Conservation (phyloP, 148 eudicot species). For the Silene latifolia region DNA sequence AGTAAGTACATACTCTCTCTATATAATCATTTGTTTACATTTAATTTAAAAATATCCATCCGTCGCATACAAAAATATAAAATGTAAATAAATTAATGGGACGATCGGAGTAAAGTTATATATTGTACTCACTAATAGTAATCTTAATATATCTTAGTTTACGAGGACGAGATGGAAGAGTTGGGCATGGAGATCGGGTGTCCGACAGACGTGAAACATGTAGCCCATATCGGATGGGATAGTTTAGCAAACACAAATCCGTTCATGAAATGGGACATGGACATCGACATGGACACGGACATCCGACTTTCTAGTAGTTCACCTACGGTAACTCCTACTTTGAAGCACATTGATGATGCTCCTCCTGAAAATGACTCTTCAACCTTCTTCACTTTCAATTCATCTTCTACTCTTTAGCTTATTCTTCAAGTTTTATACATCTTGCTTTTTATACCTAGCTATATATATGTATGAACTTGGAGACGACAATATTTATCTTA, state of each 20-base stretch:
- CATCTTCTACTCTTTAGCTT: constrained; percentile 25
- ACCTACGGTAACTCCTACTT: constrained; percentile 25
- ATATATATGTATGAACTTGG: too few relatives aligned
- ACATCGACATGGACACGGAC: constrained; percentile 27
- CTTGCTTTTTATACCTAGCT: constrained; percentile 4
- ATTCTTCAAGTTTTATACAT: constrained; percentile 19
- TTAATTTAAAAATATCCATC: too few relatives aligned
- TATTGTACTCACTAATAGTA: not conserved
- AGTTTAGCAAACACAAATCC: constrained; percentile 48
- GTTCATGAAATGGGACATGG: constrained; percentile 30
- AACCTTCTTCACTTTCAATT: constrained; percentile 21
- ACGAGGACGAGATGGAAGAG: constrained; percentile 68
- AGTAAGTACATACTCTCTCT: constrained; percentile 35
- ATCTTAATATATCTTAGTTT: constrained; percentile 29
- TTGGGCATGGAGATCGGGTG: constrained; percentile 65
- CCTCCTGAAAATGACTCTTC: constrained; percentile 23
- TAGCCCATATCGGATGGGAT: constrained; percentile 77
- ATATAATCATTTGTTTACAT: too few relatives aligned
- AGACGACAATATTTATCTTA: too few relatives aligned
- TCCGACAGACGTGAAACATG: constrained; percentile 82
- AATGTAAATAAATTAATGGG: too few relatives aligned
- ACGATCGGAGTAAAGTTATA: too few relatives aligned
- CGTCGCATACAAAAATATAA: too few relatives aligned
- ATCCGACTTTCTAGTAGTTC: too few relatives aligned
- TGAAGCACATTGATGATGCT: constrained; percentile 19